Conservation (phyloP, 805 yeast genomes). For the Candida ulmi region DNA sequence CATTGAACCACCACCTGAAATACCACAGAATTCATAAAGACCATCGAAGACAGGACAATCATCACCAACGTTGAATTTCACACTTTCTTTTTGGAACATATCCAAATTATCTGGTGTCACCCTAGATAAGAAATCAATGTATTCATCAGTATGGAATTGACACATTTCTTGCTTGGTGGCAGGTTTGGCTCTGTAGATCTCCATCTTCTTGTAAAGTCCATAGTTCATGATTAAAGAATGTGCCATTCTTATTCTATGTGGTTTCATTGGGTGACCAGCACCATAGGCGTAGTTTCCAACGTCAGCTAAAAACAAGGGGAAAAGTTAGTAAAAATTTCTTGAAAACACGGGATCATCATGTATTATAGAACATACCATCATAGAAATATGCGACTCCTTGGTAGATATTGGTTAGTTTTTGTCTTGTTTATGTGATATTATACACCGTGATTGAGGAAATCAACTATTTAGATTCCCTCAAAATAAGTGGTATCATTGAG, state of each 20-base stretch:
- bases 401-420: constrained; percentile 8
- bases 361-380: constrained; percentile 37
- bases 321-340: neutral
- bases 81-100: constrained; percentile 79
- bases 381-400: constrained; percentile 66
- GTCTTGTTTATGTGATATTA: too few species aligned
- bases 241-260: constrained; percentile 98
- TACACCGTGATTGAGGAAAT: too few species aligned
- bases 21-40: constrained; percentile 66
- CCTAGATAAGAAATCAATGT: constrained; percentile 84
- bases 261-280: constrained; percentile 98
- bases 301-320: constrained; percentile 50
- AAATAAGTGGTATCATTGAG: too few species aligned
- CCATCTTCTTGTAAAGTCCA: constrained; percentile 95
- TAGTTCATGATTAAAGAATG: constrained; percentile 96
- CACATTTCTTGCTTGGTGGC: constrained; percentile 98
- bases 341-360: too few species aligned
- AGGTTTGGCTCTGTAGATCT: constrained; percentile 86
- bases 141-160: constrained; percentile 97
- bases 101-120: constrained; percentile 92
- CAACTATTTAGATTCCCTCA: too few species aligned
- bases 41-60: constrained; percentile 87
- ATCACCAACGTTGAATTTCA: constrained; percentile 92
- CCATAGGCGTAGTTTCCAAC: constrained; percentile 98
- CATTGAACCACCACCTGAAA: constrained; percentile 84